phyloP scores from a whole-genome alignment of 371 early-diverging fungal species.

The Batkoa obscura region DNA sequence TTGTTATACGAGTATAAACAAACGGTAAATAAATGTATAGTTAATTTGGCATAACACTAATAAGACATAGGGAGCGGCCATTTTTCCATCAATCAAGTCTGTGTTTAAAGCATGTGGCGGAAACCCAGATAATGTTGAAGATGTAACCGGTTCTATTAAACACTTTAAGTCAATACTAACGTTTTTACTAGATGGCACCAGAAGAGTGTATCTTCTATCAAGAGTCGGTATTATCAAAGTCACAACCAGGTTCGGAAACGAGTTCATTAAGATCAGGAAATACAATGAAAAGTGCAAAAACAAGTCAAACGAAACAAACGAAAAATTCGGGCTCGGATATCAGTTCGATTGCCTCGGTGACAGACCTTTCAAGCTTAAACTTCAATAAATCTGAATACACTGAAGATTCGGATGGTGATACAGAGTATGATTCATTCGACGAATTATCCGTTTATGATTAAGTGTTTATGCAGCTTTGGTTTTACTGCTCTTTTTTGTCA shows the following conservation, averaged over 20 bases:
- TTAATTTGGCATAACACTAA: not conserved
- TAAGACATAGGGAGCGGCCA: conserved; percentile 1
- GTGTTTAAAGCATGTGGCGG: conserved; percentile 5
- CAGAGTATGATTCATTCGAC: not conserved
- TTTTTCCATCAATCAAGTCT: conserved; percentile 3
- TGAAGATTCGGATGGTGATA: not conserved
- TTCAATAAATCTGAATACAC: not conserved
- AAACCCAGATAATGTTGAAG: conserved; percentile 5
- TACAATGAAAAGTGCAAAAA: not conserved
- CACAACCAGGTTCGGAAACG: not conserved
- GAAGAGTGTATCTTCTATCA: conserved; percentile 6
- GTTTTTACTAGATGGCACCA: too few species aligned
- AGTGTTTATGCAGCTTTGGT: too few species aligned
- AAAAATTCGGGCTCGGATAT: not conserved
- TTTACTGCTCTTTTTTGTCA: too few species aligned
- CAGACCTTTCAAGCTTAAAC: not conserved
- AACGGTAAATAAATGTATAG: conserved; percentile 2
- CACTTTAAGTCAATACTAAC: not conserved
- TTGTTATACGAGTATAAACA: conserved; percentile 5
- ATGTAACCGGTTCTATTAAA: not conserved
- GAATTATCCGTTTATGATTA: not conserved
- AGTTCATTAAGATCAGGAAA: not conserved
- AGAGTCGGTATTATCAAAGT: not conserved
- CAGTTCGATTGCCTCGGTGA: too few species aligned
- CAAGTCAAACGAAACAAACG: not conserved